Evolutionary conservation across 805 yeast genomes (phyloP), one percentile per base, ranked within the genome.

Genomic region (Ogataea degrootiae): DNA sequence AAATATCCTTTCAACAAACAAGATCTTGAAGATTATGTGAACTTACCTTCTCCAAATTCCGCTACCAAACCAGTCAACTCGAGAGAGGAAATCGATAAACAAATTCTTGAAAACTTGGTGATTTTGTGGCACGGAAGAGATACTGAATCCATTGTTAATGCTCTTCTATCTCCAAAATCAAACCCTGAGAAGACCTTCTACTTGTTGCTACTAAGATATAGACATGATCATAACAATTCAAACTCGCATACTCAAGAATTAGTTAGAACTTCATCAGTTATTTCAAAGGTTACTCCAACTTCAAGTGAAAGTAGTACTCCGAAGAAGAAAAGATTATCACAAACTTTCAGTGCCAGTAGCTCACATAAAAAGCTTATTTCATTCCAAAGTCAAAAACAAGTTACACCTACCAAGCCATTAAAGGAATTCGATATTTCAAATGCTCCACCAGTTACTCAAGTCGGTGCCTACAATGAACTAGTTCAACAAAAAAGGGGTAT

Each of bases 1-100:
- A 89, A 89, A 66, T 89, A 94, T 60, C 82, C 83, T 6, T 69
- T 74, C 69, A 66, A 60, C 67, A 70, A 55, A 48, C 55, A 56
- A 42, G 68, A 66, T 44, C 43, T 49, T 37, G 55, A 61, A 22
- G 65, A 61, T 39, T 62, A 58, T 44, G 54, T 66, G 48, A 68
- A 73, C 37, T 70, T 79, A 50, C 84, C 84, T 2, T 78, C 79
- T 52, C 82, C 82, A 7, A 72, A 71, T 52, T 73, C 79, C 26
- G 81, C 82, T 19, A 68, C 70, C 52, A 71, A 68, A 53, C 78
- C 82, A 2, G 73, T 77, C 49, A 74, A 74, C 8, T 67, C 77
- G 3, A 68, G 60, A 37, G 68, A 67, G 46, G 75, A 75, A 47
- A 77, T 79, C 43, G 83, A 79, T 61, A 62, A 65, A 45, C 78